A percentile compares a stretch with the other conserved stretches of the same genome.
Conservation (phyloP, 225 moss, liverwort and hornwort genomes). For the Asterella californica region DNA sequence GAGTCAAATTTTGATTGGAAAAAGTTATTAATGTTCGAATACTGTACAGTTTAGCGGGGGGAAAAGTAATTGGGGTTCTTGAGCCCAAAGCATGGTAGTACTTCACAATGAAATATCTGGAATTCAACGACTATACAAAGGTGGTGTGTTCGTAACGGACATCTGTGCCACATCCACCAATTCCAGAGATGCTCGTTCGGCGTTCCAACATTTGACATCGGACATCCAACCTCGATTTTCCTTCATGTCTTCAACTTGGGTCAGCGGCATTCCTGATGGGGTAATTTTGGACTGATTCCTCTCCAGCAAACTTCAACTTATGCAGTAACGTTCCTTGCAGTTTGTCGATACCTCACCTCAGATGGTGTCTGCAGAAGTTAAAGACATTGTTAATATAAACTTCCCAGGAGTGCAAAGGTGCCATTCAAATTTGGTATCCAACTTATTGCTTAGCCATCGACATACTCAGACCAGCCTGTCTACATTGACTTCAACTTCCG, state of each 20-base stretch:
- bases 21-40: too few relatives aligned
- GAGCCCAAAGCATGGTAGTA: too few relatives aligned
- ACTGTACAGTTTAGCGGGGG: too few relatives aligned
- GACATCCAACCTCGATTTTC: not conserved
- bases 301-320: not conserved
- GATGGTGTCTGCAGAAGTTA: slow-evolving; percentile 25
- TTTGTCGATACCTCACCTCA: slow-evolving; percentile 19
- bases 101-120: too few relatives aligned
- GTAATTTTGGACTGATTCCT: not conserved
- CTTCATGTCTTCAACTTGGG: not conserved
- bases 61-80: too few relatives aligned
- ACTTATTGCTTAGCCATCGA: not conserved
- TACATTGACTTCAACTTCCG: too few relatives aligned
- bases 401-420: not conserved
- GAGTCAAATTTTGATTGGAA: too few relatives aligned
- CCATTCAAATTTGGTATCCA: not conserved
- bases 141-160: too few relatives aligned
- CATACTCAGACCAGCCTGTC: not conserved
- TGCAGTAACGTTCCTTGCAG: not conserved
- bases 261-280: not conserved
- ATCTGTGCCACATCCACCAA: too few relatives aligned
- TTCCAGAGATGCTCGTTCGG: too few relatives aligned
- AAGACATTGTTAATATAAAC: not conserved
- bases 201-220: too few relatives aligned
- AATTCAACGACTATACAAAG: too few relatives aligned